Evolutionary conservation across 1,284 basidiomycete species (phyloP).

Genomic region (Limonomyces culmigenus): DNA sequence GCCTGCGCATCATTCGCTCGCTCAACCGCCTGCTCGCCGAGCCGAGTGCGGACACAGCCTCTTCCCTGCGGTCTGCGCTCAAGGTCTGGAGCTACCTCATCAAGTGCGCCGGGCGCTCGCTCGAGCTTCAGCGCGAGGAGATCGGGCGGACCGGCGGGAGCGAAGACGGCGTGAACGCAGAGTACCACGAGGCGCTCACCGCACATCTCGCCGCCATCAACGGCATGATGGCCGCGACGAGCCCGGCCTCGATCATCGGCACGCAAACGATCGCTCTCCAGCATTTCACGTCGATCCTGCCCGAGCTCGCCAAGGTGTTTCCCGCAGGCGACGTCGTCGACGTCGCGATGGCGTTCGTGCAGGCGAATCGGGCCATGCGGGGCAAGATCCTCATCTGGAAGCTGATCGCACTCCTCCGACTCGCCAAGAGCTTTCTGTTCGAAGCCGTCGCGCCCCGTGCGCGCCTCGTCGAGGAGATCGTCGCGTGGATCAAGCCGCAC

Average conservation of each 20-base stretch:
- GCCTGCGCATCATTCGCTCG: constrained; percentile 69
- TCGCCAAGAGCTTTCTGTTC: constrained; percentile 80
- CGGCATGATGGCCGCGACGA: constrained; percentile 71
- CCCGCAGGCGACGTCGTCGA: constrained; percentile 68
- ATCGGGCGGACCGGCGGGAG: constrained; percentile 64
- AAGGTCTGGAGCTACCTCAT: constrained; percentile 97
- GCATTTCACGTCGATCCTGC: constrained; percentile 86
- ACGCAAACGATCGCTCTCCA: constrained; percentile 91
- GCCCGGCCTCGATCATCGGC: constrained; percentile 79
- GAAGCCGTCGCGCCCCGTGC: constrained; percentile 69
- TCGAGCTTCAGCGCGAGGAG: constrained; percentile 75
- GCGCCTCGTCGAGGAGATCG: constrained; percentile 74
- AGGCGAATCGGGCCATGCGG: constrained; percentile 63
- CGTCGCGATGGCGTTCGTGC: constrained; percentile 76
- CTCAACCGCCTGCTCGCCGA: constrained; percentile 74
- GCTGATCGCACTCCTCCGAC: constrained; percentile 83
- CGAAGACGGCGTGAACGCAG: constrained; percentile 70
- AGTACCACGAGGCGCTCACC: constrained; percentile 72
- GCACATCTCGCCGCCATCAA: constrained; percentile 71
- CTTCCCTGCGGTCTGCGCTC: constrained; percentile 70
- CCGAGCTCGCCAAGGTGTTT: constrained; percentile 74
- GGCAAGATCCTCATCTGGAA: constrained; percentile 89
- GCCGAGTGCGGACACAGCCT: constrained; percentile 64
- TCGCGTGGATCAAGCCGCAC: constrained; percentile 89
- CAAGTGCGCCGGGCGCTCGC: constrained; percentile 79